Evolutionary conservation across 345 rosid species (phyloP).

Genomic region (Kandelia obovata): DNA sequence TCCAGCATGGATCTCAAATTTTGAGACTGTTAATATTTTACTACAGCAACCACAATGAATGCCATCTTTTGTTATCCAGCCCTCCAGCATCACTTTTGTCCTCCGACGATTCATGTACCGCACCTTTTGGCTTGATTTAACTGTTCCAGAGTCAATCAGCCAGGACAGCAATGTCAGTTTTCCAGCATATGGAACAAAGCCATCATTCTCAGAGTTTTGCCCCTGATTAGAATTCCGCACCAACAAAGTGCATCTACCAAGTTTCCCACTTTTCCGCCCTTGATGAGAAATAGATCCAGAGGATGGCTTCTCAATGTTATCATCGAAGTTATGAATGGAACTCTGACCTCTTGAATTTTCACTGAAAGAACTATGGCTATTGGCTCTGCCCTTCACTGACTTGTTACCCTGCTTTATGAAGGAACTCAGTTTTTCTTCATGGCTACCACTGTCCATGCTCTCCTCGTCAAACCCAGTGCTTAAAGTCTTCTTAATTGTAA

Average conservation of each 20-base stretch:
- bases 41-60: slow-evolving; percentile 40
- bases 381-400: slow-evolving; percentile 42
- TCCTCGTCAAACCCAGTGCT: slow-evolving; percentile 21
- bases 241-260: slow-evolving; percentile 42
- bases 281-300: slow-evolving; percentile 45
- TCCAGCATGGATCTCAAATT: slow-evolving; percentile 39
- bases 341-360: slow-evolving; percentile 37
- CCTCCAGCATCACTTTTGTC: slow-evolving; percentile 34
- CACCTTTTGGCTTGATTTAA: slow-evolving; percentile 35
- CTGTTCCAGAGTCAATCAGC: slow-evolving; percentile 30
- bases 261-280: slow-evolving; percentile 70
- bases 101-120: slow-evolving; percentile 32
- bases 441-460: slow-evolving; percentile 41
- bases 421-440: slow-evolving; percentile 69
- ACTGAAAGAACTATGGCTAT: slow-evolving; percentile 33
- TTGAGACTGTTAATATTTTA: slow-evolving; percentile 32
- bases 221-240: slow-evolving; percentile 22
- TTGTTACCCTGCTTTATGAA: slow-evolving; percentile 51
- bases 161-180: slow-evolving; percentile 32
- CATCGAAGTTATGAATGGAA: slow-evolving; percentile 24
- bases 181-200: slow-evolving; percentile 30
- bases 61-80: slow-evolving; percentile 34
- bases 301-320: slow-evolving; percentile 32
- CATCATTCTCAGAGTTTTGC: slow-evolving; percentile 22
- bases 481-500: slow-evolving; percentile 19